These are phyloP conservation scores for Lipomyces orientalis DNA, from an alignment of 805 yeast species.

Conservation along the genomic window DNA sequence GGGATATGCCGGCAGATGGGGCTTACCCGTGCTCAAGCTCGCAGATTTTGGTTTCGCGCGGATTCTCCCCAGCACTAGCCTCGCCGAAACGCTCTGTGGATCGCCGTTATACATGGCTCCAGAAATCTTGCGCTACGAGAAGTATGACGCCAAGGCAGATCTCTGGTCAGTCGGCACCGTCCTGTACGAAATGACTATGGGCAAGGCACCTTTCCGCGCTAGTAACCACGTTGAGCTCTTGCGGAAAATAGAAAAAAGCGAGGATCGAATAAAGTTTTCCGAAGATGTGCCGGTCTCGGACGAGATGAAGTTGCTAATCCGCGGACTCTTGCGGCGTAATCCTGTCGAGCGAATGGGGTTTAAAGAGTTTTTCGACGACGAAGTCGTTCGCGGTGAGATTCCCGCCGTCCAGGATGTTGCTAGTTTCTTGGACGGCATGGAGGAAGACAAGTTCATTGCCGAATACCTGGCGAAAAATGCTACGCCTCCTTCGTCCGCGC, in stretches of 20 bases:
- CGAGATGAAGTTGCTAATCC: slow-evolving; percentile 70
- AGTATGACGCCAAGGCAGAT: slow-evolving; percentile 96
- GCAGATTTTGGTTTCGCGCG: slow-evolving; percentile 99
- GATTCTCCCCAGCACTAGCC: slow-evolving; percentile 85
- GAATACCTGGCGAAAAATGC: slow-evolving; percentile 61
- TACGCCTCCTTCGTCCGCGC: slow-evolving; percentile 5
- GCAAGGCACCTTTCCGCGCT: slow-evolving; percentile 96
- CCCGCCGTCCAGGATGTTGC: slow-evolving; percentile 42
- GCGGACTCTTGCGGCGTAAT: slow-evolving; percentile 76
- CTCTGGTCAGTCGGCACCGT: slow-evolving; percentile 99
- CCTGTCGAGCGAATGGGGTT: slow-evolving; percentile 90
- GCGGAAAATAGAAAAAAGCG: slow-evolving; percentile 80
- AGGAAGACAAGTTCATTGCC: slow-evolving; percentile 81
- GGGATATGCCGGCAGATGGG: slow-evolving; percentile 80
- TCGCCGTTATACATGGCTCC: slow-evolving; percentile 99
- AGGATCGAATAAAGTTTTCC: slow-evolving; percentile 81
- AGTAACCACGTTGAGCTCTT: slow-evolving; percentile 88
- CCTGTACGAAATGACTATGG: slow-evolving; percentile 90
- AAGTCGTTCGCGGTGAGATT: slow-evolving; percentile 67
- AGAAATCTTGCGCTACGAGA: slow-evolving; percentile 90
- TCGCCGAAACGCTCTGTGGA: slow-evolving; percentile 98
- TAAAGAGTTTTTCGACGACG: slow-evolving; percentile 81
- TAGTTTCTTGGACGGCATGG: slow-evolving; percentile 46
- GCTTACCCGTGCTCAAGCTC: slow-evolving; percentile 85
- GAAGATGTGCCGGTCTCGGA: slow-evolving; percentile 65